Conservation (phyloP, 345 rosid species). For the Populus pruinosa region DNA sequence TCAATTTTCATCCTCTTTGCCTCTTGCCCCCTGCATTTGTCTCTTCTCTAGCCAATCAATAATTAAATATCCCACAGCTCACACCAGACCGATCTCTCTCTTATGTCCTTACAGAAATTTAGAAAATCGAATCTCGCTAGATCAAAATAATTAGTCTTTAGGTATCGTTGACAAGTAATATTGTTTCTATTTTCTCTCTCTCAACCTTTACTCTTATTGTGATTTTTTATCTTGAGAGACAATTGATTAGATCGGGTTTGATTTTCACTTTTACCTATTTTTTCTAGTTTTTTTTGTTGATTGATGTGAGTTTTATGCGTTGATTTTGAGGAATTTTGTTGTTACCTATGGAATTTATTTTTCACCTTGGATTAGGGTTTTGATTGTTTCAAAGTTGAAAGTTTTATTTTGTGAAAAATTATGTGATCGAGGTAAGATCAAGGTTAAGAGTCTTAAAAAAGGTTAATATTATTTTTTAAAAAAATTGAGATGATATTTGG, state of each 20-base stretch:
- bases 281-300: background rate
- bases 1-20: no score
- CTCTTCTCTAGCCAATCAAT: no score
- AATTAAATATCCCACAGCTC: no score
- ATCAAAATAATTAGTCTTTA: background rate
- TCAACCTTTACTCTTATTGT: background rate
- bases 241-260: slow-evolving; percentile 5
- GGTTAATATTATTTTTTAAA: background rate
- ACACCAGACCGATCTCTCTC: background rate
- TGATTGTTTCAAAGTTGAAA: background rate
- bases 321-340: background rate
- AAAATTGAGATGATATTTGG: background rate
- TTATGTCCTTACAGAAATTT: background rate
- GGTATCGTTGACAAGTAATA: slow-evolving; percentile 3
- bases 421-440: background rate
- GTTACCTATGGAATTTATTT: background rate
- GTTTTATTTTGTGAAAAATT: background rate
- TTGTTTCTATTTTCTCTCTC: background rate
- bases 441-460: background rate
- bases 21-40: no score
- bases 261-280: background rate
- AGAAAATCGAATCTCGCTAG: background rate
- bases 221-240: background rate
- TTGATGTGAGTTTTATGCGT: background rate
- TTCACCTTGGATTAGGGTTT: background rate